These are phyloP conservation scores for Cucurbita maxima DNA, from an alignment of 306 rosid species.

Conservation along the genomic window DNA sequence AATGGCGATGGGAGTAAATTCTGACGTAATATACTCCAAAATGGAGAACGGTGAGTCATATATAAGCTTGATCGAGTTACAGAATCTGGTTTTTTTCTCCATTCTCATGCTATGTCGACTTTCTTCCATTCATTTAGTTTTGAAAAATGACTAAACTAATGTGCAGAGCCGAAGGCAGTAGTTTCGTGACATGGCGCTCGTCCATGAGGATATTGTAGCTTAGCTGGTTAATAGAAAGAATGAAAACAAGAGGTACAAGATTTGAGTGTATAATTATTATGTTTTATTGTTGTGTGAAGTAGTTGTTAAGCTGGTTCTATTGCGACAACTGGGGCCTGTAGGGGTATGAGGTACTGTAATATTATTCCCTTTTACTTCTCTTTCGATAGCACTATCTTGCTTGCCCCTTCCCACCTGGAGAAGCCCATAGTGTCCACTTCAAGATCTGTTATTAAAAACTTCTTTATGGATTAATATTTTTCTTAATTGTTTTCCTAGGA, in stretches of 20 bases:
- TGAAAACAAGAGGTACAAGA: not conserved
- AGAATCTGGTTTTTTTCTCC: not conserved
- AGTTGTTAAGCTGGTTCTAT: not conserved
- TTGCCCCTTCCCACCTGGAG: not conserved
- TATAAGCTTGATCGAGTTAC: not conserved
- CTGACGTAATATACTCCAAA: slow-evolving; percentile 13
- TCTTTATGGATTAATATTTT: no score
- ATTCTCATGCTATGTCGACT: not conserved
- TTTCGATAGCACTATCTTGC: no score
- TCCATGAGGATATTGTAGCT: not conserved
- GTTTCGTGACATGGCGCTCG: slow-evolving; percentile 13
- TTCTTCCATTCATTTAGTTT: not conserved
- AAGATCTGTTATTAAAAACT: no score
- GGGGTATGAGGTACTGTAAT: not conserved
- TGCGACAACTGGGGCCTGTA: no score
- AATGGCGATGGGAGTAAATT: slow-evolving; percentile 9
- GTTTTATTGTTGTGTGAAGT: not conserved
- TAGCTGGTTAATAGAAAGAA: not conserved
- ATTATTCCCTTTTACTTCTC: not conserved
- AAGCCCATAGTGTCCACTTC: no score
- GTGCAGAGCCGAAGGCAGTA: slow-evolving; percentile 30
- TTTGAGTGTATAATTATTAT: not conserved
- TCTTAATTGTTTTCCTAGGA: no score
- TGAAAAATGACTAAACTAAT: not conserved
- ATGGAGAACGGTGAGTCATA: slow-evolving; percentile 35